Base-by-base conservation (phyloP, 2,329 filamentous ascomycete species). In the Polytolypa hystricis region DNA sequence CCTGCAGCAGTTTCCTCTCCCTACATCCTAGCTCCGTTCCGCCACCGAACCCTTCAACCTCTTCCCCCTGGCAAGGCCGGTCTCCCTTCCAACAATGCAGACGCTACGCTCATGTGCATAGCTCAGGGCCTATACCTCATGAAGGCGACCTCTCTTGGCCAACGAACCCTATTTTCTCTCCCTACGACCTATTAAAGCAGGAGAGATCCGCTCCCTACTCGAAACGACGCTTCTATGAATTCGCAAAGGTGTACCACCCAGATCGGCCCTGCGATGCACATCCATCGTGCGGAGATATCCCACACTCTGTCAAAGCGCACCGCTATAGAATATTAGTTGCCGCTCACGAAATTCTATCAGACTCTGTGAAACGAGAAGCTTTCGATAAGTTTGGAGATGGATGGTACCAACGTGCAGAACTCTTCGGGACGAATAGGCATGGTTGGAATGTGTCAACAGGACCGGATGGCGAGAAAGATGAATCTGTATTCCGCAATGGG, bases 171-270 rank as follows among this genome's bases (percentile, higher is more conserved):
- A 50, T 52, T 3, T 60, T 61, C 36, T 89, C 87, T 0, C 91
- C 91, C 1, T 96, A 98, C 64, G 84, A 96, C 52, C 84, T 98
- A 54, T 79, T 96, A 51, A 68, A 73, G 20, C 64, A 73, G 45
- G 62, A 66, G 37, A 73, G 65, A 47, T 65, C 66, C 39, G 77
- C 75, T 10, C 72, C 77, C 2, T 96, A 98, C 59, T 79, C 74
- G 43, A 96, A 98, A 61, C 64, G 70, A 29, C 77, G 77, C 41
- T 98, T 86, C 69, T 91, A 93, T 60, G 74, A 89, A 53, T 74
- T 98, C 35, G 91, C 93, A 40, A 98, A 96, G 65, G 69, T 93
- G 31, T 98, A 98, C 64, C 91, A 98, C 54, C 91, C 91, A 0
- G 91, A 98, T 58, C 74, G 73, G 41, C 66, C 59, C 43, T 61